Evolutionary conservation across 2,329 filamentous ascomycete genomes (phyloP), one percentile per base, ranked within the genome.

Genomic region (Scytalidium sp.): DNA sequence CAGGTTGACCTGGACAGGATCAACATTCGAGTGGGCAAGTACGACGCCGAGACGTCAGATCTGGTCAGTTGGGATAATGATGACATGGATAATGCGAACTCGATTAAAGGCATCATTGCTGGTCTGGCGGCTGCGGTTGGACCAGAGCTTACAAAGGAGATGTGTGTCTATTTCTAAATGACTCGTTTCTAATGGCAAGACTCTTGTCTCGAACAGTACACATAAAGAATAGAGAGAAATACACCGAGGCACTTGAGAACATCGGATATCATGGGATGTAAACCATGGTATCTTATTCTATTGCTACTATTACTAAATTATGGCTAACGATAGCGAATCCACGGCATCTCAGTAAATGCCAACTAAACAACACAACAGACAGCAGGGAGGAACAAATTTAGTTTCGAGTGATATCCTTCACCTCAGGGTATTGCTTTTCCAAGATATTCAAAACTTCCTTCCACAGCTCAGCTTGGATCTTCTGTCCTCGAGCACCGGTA

Each of bases 101-200:
- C 74, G 1, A 65, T 88, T 27, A 88, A 85, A 61, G 77, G 80
- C 0, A 73, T 76, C 29, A 75, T 91, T 50, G 85, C 82, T 1
- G 85, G 90, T 60, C 64, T 90, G 45, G 79, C 84, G 3, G 84
- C 86, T 3, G 79, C 80, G 10, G 66, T 90, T 41, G 88, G 88
- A 0, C 72, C 77, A 1, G 80, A 85, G 41, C 63, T 85, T 44
- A 72, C 81, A 41, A 68, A 67, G 19, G 70, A 75, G 46, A 70
- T 88, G 17, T 79, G 83, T 40, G 66, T 90, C 13, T 79, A 86
- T 58, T 78, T 87, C 45, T 51, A 21, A 44, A 22, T 7, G 25
- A 7, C 21, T 40, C 32, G 5, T 36, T 36, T n/a, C n/a, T n/a
- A n/a, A n/a, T n/a, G n/a, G n/a, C n/a, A n/a, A n/a, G n/a, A n/a